Conservation (phyloP, 208 protist genomes). For the Wallacemonas collosoma region DNA sequence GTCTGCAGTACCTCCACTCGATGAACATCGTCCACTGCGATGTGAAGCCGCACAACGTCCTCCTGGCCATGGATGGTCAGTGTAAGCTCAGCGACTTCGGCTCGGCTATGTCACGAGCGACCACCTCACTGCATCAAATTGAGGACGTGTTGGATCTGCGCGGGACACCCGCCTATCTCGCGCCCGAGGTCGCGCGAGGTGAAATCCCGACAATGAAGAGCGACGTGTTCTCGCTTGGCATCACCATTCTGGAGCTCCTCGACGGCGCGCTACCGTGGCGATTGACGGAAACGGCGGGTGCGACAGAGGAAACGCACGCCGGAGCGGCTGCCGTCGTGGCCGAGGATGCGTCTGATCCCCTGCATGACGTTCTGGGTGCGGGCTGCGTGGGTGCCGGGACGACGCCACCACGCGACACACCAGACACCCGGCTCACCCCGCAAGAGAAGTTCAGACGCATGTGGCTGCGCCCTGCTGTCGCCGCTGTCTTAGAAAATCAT, state of each 20-base stretch:
- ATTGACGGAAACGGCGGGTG: constrained; percentile 17
- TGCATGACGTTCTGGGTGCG: too few species aligned
- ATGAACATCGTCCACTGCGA: constrained; percentile 80
- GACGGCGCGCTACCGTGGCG: constrained; percentile 62
- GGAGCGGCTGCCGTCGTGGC: too few species aligned
- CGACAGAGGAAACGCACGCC: not conserved
- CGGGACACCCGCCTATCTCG: constrained; percentile 81
- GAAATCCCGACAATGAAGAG: constrained; percentile 54
- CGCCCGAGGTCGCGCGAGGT: constrained; percentile 69
- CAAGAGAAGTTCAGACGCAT: constrained; percentile 8
- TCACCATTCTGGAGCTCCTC: constrained; percentile 63
- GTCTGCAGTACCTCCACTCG: constrained; percentile 77
- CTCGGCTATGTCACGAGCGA: constrained; percentile 46
- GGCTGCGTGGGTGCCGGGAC: not conserved
- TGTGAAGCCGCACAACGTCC: constrained; percentile 86
- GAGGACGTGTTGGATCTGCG: constrained; percentile 66
- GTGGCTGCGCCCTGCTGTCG: constrained; percentile 1
- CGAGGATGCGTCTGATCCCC: too few species aligned
- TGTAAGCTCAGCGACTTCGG: constrained; percentile 90
- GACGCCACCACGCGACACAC: not conserved
- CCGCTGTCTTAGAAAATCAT: not conserved
- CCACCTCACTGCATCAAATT: constrained; percentile 39
- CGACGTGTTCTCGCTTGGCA: constrained; percentile 69
- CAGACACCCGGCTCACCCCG: not conserved
- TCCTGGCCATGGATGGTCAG: constrained; percentile 80